Evolutionary conservation across 495 filamentous ascomycete genomes (phyloP).

Genomic region (Penicillium longicatenatum): DNA sequence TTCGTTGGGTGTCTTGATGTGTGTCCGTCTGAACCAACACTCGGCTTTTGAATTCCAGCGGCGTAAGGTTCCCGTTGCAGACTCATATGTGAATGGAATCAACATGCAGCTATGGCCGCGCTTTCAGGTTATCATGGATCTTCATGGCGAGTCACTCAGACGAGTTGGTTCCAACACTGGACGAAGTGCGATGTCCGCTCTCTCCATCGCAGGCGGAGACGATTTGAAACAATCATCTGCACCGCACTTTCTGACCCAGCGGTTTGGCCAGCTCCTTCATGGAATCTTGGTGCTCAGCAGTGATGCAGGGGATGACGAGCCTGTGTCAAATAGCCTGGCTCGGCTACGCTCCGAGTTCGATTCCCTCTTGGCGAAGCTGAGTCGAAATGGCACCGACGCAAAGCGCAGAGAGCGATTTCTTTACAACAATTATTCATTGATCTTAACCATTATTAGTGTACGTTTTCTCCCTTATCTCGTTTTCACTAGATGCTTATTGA

Average conservation of each 20-base stretch:
- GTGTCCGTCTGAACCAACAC: conserved; percentile 91
- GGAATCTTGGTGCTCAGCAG: conserved; percentile 79
- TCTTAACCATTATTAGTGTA: conserved; percentile 85
- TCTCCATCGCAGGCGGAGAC: conserved; percentile 59
- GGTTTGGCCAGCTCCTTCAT: conserved; percentile 87
- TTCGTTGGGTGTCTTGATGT: conserved; percentile 81
- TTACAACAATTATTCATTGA: conserved; percentile 90
- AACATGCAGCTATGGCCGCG: conserved; percentile 96
- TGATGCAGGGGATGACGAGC: conserved; percentile 91
- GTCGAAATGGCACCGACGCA: conserved; percentile 67
- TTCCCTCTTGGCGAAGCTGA: conserved; percentile 68
- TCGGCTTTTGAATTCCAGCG: conserved; percentile 91
- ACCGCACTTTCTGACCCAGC: conserved; percentile 87
- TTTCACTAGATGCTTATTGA: conserved; percentile 24
- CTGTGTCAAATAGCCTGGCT: conserved; percentile 75
- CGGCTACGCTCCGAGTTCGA: conserved; percentile 79
- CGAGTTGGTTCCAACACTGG: conserved; percentile 54
- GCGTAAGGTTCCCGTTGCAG: conserved; percentile 82
- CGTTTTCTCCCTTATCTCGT: conserved; percentile 11
- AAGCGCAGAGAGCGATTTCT: conserved; percentile 85
- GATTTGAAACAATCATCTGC: conserved; percentile 74
- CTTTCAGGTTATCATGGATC: conserved; percentile 89
- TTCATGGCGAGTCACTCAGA: conserved; percentile 84
- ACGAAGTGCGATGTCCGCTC: conserved; percentile 52
- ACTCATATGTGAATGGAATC: conserved; percentile 90